These are phyloP conservation scores for Fusarium sp. DNA, from an alignment of 2,329 filamentous ascomycete species.

Conservation along the genomic window DNA sequence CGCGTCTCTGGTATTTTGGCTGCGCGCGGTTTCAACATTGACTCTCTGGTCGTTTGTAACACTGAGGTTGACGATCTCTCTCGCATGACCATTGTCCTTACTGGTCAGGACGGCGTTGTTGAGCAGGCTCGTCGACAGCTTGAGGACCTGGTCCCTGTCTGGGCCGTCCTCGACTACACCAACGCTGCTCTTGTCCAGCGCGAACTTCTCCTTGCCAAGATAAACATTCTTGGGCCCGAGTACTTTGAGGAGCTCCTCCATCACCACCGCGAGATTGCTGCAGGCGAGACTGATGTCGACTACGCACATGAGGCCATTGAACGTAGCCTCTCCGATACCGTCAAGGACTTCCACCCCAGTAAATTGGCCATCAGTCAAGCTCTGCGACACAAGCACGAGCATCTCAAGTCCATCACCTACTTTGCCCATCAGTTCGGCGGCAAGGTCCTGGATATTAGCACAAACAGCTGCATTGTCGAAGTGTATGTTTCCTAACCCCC, in stretches of 20 bases:
- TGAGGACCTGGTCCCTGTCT: conserved; percentile 96
- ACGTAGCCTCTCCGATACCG: conserved; percentile 59
- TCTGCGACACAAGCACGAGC: conserved; percentile 95
- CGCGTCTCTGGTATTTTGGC: conserved; percentile 96
- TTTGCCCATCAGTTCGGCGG: conserved; percentile 97
- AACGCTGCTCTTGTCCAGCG: conserved; percentile 92
- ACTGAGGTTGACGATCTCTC: conserved; percentile 97
- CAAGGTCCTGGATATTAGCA: conserved; percentile 97
- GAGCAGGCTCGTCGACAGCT: conserved; percentile 96
- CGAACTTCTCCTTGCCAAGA: conserved; percentile 93
- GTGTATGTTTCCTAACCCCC: conserved; percentile 70
- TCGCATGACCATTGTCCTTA: conserved; percentile 98
- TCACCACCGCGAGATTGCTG: conserved; percentile 90
- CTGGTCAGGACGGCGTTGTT: conserved; percentile 95
- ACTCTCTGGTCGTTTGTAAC: conserved; percentile 96
- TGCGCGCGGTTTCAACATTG: conserved; percentile 98
- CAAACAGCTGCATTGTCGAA: conserved; percentile 98
- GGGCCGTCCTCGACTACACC: conserved; percentile 98
- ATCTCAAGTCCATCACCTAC: conserved; percentile 95
- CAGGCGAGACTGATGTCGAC: conserved; percentile 62
- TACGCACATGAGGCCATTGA: conserved; percentile 52
- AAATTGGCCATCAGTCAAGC: conserved; percentile 89
- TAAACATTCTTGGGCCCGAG: conserved; percentile 96
- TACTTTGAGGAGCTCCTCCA: conserved; percentile 97
- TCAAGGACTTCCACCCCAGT: conserved; percentile 87